These are phyloP conservation scores for Aspergillus melleus DNA, from an alignment of 2,329 filamentous ascomycete species.

Conservation along the genomic window DNA sequence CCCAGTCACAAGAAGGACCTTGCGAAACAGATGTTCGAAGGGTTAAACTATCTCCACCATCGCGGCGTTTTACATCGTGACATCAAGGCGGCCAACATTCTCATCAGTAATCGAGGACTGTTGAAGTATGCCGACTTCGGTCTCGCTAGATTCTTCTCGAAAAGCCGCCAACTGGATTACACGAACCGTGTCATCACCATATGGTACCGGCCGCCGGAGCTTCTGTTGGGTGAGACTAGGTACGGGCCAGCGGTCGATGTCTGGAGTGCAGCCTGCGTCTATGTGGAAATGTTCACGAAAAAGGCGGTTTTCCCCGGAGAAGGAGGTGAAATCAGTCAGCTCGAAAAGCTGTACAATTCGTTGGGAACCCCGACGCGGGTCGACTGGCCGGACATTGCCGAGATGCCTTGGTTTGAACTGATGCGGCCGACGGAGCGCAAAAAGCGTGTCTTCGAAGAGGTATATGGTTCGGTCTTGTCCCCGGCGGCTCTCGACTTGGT, in stretches of 20 bases:
- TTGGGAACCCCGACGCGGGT: slow-evolving; percentile 81
- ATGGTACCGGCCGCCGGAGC: slow-evolving; percentile 90
- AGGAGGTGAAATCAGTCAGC: slow-evolving; percentile 90
- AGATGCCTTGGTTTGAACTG: slow-evolving; percentile 97
- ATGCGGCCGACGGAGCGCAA: slow-evolving; percentile 74
- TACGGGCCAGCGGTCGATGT: slow-evolving; percentile 91
- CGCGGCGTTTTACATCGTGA: slow-evolving; percentile 94
- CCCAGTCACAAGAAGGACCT: slow-evolving; percentile 88
- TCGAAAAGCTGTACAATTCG: slow-evolving; percentile 94
- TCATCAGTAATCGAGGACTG: slow-evolving; percentile 84
- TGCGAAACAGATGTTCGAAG: slow-evolving; percentile 88
- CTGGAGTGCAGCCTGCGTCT: slow-evolving; percentile 95
- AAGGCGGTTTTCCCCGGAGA: slow-evolving; percentile 94
- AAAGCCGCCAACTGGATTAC: slow-evolving; percentile 87
- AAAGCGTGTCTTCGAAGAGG: slow-evolving; percentile 75
- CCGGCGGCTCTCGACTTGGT: slow-evolving; percentile 81
- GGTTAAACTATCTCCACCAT: slow-evolving; percentile 87
- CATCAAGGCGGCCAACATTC: slow-evolving; percentile 96
- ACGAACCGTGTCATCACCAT: slow-evolving; percentile 99
- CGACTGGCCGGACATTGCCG: slow-evolving; percentile 86
- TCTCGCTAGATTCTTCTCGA: slow-evolving; percentile 92
- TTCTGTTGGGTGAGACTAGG: slow-evolving; percentile 85
- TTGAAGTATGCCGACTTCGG: slow-evolving; percentile 96
- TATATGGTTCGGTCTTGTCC: slow-evolving; percentile 75
- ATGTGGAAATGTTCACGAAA: slow-evolving; percentile 93